phyloP scores from a whole-genome alignment of 2,329 filamentous ascomycete genomes.

The Neofusicoccum parvum region DNA sequence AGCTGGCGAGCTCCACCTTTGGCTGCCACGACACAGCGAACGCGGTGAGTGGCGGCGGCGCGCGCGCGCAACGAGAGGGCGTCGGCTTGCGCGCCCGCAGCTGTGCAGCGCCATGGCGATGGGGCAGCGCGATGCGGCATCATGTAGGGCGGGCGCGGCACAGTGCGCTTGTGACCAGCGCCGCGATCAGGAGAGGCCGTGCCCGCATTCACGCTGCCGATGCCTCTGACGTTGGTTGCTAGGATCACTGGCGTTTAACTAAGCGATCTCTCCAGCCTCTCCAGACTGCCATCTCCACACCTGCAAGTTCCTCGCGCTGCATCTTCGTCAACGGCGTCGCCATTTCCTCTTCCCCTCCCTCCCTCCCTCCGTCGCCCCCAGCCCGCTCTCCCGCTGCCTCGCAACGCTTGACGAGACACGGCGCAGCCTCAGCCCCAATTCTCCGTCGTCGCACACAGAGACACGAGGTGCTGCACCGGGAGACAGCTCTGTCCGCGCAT shows the following conservation, averaged over 20 bases:
- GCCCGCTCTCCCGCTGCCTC: background rate
- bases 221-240: constrained; percentile 20
- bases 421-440: background rate
- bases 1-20: constrained; percentile 7
- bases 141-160: background rate
- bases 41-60: constrained; percentile 4
- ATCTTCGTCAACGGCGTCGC: background rate
- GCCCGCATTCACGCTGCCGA: background rate
- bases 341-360: background rate
- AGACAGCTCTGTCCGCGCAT: constrained; percentile 13
- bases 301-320: background rate
- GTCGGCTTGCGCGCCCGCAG: background rate
- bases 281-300: constrained; percentile 6
- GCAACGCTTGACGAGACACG: background rate
- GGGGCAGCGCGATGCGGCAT: background rate
- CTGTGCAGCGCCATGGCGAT: background rate
- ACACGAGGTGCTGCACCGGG: background rate
- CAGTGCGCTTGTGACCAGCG: constrained; percentile 2
- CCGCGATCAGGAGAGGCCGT: background rate
- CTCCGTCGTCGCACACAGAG: background rate
- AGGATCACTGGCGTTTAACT: constrained; percentile 5
- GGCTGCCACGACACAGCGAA: constrained; percentile 2
- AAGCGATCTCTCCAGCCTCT: constrained; percentile 12
- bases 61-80: background rate
- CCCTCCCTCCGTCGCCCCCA: background rate